phyloP scores from a whole-genome alignment of 768 basidiomycete species.

The Mycena haematopus region DNA sequence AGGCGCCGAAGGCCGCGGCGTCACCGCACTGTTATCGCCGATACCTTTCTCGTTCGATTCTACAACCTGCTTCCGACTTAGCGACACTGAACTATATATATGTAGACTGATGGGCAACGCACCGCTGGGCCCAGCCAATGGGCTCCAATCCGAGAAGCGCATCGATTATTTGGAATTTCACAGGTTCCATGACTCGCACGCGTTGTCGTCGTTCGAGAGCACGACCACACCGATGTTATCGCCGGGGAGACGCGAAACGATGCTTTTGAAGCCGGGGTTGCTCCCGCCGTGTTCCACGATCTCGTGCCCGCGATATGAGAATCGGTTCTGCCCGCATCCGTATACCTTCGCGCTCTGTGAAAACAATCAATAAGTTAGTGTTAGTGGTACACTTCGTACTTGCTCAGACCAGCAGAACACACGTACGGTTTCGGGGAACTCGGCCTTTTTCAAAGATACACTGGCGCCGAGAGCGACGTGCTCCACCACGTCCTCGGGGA shows the following conservation, averaged over 20 bases:
- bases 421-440: conserved; percentile 44
- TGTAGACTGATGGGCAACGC: not conserved
- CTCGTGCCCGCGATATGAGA: conserved; percentile 48
- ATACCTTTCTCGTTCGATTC: conserved; percentile 34
- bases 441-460: conserved; percentile 41
- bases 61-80: conserved; percentile 30
- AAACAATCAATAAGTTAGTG: too few species aligned
- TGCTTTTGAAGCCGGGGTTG: conserved; percentile 44
- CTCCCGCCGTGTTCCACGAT: conserved; percentile 51
- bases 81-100: not conserved
- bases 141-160: conserved; percentile 40
- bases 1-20: conserved; percentile 36
- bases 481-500: conserved; percentile 44
- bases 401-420: too few species aligned
- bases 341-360: conserved; percentile 47
- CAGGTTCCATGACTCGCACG: conserved; percentile 40
- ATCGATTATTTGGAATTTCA: conserved; percentile 47
- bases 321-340: conserved; percentile 47
- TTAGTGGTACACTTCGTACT: too few species aligned
- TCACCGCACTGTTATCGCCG: conserved; percentile 30
- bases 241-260: conserved; percentile 24
- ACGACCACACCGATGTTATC: conserved; percentile 47
- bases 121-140: conserved; percentile 50
- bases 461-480: conserved; percentile 45
- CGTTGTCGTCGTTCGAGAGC: conserved; percentile 48